Evolutionary conservation across 2,329 filamentous ascomycete genomes (phyloP).

Genomic region (Trichoderma koningiopsis): DNA sequence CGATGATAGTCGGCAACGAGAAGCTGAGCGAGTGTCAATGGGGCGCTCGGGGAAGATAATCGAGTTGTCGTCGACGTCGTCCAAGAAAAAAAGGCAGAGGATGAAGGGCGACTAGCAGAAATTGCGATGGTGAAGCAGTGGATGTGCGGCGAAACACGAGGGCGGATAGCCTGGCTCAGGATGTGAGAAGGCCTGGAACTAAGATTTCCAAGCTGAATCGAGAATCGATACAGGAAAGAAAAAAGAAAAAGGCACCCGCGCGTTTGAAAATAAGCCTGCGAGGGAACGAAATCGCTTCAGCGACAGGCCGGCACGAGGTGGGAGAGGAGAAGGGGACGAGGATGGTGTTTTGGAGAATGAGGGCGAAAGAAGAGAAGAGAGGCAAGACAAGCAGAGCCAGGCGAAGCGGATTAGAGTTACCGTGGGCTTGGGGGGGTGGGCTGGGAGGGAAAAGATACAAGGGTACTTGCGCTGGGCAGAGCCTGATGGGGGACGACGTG

Average conservation of each 20-base stretch:
- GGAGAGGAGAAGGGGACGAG: constrained; percentile 4
- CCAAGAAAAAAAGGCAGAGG: not conserved
- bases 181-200: not conserved
- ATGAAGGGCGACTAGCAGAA: constrained; percentile 15
- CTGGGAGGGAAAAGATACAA: constrained; percentile 1
- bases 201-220: constrained; percentile 5
- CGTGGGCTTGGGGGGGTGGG: constrained; percentile 22
- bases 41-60: constrained; percentile 6
- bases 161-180: constrained; percentile 8
- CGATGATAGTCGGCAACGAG: constrained; percentile 23
- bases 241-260: not conserved
- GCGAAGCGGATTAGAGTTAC: constrained; percentile 24
- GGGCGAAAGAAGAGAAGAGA: constrained; percentile 22
- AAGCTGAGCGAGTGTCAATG: constrained; percentile 20
- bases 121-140: constrained; percentile 17
- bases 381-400: constrained; percentile 18
- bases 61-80: constrained; percentile 19
- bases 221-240: constrained; percentile 20
- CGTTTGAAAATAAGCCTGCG: not conserved
- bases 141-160: constrained; percentile 22
- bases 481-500: constrained; percentile 24
- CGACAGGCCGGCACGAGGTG: constrained; percentile 13
- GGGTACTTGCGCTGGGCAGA: constrained; percentile 2
- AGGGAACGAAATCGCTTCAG: not conserved
- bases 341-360: constrained; percentile 21